Evolutionary conservation across 108 stramenopile species (phyloP).

Genomic region (Mediolabrus comicus): DNA sequence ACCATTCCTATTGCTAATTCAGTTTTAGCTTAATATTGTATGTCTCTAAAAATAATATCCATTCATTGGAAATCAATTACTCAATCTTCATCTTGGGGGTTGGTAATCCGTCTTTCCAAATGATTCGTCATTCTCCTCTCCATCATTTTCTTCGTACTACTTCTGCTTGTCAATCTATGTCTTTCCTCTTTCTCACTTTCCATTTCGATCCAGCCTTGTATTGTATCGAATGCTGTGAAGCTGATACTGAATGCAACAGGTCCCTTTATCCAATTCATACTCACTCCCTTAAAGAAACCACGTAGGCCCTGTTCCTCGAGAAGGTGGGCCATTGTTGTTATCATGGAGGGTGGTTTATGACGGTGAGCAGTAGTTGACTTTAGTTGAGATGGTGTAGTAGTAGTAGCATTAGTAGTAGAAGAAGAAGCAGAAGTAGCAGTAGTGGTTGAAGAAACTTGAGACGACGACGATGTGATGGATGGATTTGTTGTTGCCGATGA

Average conservation of each 20-base stretch:
- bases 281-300: slow-evolving; percentile 95
- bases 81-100: not conserved
- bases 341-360: slow-evolving; percentile 62
- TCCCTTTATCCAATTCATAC: slow-evolving; percentile 98
- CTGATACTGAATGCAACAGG: slow-evolving; percentile 94
- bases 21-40: too few species aligned
- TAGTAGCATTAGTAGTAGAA: not conserved
- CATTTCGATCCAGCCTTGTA: slow-evolving; percentile 68
- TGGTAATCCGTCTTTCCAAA: not conserved
- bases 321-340: slow-evolving; percentile 62
- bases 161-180: slow-evolving; percentile 12
- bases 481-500: not conserved
- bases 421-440: not conserved
- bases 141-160: slow-evolving; percentile 22
- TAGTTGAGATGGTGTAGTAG: slow-evolving; percentile 5
- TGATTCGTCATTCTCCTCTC: slow-evolving; percentile 37
- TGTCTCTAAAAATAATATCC: too few species aligned
- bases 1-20: too few species aligned
- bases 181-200: slow-evolving; percentile 42
- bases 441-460: not conserved
- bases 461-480: too few species aligned
- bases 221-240: slow-evolving; percentile 92
- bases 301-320: slow-evolving; percentile 85
- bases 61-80: too few species aligned
- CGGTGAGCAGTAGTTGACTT: slow-evolving; percentile 4